These are phyloP conservation scores for Pichia norvegensis DNA, from an alignment of 1,139 yeast species.

Conservation along the genomic window DNA sequence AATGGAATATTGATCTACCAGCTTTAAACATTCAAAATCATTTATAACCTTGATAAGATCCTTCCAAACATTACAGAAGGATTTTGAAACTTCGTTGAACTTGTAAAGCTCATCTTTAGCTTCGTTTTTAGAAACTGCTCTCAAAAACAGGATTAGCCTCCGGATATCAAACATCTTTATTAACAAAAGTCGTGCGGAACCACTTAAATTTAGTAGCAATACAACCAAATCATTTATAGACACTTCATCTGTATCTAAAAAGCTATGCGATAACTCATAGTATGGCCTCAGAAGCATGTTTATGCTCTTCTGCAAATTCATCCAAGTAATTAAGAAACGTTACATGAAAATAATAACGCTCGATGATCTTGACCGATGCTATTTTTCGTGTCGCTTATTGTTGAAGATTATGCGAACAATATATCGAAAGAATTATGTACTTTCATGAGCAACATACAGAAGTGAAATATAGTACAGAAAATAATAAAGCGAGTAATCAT, in stretches of 20 bases:
- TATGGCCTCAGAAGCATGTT: not conserved
- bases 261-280: not conserved
- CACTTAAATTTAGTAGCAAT: not conserved
- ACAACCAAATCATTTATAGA: not conserved
- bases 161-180: not conserved
- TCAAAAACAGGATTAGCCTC: not conserved
- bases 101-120: constrained; percentile 5
- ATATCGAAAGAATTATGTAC: too few relatives aligned
- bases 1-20: constrained; percentile 7
- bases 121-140: constrained; percentile 2
- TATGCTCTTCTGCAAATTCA: not conserved
- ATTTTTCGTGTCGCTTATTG: not conserved
- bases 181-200: not conserved
- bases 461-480: not conserved
- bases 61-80: constrained; percentile 1
- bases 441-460: not conserved
- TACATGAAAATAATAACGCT: not conserved
- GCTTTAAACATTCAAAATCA: constrained; percentile 10
- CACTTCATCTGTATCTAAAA: not conserved
- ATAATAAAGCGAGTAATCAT: too few relatives aligned
- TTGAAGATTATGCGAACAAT: too few relatives aligned
- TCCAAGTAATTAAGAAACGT: not conserved
- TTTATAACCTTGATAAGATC: constrained; percentile 8
- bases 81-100: not conserved
- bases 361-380: not conserved